Base-by-base conservation (phyloP, 352 stramenopile genomes). In the Phytophthora vignae region DNA sequence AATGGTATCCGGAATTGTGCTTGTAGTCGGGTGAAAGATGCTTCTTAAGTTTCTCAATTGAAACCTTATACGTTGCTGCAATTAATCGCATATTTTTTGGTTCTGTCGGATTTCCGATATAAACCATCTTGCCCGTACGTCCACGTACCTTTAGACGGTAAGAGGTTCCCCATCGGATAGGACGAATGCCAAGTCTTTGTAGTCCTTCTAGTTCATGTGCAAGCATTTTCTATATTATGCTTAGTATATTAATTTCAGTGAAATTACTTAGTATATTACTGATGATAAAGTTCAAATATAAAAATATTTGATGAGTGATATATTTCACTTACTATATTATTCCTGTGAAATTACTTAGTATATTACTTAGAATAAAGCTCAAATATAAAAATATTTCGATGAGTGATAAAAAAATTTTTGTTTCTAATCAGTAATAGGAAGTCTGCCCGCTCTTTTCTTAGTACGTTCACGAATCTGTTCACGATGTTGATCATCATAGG, bases 91-190 rank as follows among this genome's bases (percentile, higher is more conserved):
- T n/a, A 31, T 54, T 54, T 5, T 29, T 54, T 17, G 48, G 48
- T 17, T 53, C 8, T 2, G 48, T 27, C 12, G 19, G n/a, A 58
- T 58, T 62, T 62, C 19, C 12, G 53, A 50, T 46, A 19, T 60
- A 55, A 55, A 49, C 49, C 31, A 50, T 60, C 21, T 46, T 25
- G 2, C 64, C 44, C 0, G 21, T 54, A n/a, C 38, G 40, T 29
- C 29, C 29, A 6, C 49, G 36, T 2, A 71, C 21, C 29, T 64
- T 52, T 5, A 71, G 29, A 31, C 64, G 42, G 55, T 60, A 64
- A 15, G 1, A 55, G 55, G 5, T 54, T 2, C 44, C 64, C 55
- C 64, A 71, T 25, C 27, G 40, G 22, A 64, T 59, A 12, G 55
- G 27, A 4, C 22, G 25, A 21, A 71, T 65, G n/a, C 46, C 27